Base-by-base conservation (phyloP, 2,329 filamentous ascomycete genomes). In the Xylariales sp. region DNA sequence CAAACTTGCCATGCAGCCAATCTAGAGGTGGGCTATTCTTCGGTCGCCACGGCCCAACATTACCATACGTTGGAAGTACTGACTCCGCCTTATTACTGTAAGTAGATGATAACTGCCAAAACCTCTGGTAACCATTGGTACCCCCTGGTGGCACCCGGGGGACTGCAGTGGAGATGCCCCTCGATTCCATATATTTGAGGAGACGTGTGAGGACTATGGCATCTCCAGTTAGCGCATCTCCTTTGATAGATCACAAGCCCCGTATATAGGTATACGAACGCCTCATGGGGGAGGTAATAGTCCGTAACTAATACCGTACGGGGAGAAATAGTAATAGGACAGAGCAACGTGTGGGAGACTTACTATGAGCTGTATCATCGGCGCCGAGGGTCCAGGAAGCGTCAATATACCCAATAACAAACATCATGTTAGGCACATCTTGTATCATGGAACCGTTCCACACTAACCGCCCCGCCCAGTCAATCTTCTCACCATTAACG, bases 371-470 rank as follows among this genome's bases (percentile, higher is more conserved):
- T 1, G 84, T 84, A 0, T 82, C 82, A 65, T 91, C 89, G 0
- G 85, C 84, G 1, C 87, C 88, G 0, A 90, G 80, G 0, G 89
- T 91, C 89, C 89, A 92, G 0, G 85, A 83, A 0, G 84, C 84
- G 48, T 88, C 85, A 34, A 83, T 83, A 76, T 90, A 92, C 3
- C 90, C 89, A 10, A 89, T 80, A 14, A 88, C 81, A 72, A 88
- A 83, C 28, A 84, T 79, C 6, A 87, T 66, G 74, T 91, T 91
- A 0, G 89, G 90, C 1, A 91, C 77, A 54, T 86, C 86, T 69
- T 90, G 82, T 0, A 91, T 75, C 89, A 91, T 90, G 53, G 83
- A 79, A 6, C 83, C 81, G 72, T 86, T 86, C 89, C 89, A 91
- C 0, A 85, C 75, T 71, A 83, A 86, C 57, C 83, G 84, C 1